phyloP scores from a whole-genome alignment of 306 rosid genomes.

The Macrotyloma uniflorum region DNA sequence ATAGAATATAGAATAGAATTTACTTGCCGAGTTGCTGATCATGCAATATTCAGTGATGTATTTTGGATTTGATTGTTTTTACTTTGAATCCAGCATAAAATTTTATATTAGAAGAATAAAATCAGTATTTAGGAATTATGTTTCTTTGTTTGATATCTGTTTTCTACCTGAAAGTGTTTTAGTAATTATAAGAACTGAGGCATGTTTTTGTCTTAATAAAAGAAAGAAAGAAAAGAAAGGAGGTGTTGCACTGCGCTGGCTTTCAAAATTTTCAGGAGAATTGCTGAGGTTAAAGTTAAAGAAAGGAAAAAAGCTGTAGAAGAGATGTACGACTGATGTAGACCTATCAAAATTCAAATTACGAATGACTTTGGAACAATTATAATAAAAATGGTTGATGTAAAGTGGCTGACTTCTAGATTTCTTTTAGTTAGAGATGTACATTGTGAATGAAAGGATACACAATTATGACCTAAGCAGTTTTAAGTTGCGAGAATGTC shows the following conservation, averaged over 20 bases:
- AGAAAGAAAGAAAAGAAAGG: not conserved
- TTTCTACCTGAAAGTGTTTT: not conserved
- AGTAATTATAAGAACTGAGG: not conserved
- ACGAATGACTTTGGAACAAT: not conserved
- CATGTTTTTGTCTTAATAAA: constrained; percentile 8
- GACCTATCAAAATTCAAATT: not conserved
- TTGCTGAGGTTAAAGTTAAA: constrained; percentile 84
- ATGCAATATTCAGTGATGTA: too few species aligned
- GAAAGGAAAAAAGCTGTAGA: constrained; percentile 81
- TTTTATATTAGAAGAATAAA: too few species aligned
- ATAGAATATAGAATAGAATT: too few species aligned
- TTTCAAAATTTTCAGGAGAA: constrained; percentile 65
- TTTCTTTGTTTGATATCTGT: not conserved
- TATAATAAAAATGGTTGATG: too few species aligned
- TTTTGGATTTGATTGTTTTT: too few species aligned
- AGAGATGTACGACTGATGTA: constrained; percentile 52
- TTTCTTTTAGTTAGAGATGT: not conserved
- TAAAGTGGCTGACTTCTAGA: too few species aligned
- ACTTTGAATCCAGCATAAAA: too few species aligned
- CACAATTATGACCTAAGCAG: too few species aligned
- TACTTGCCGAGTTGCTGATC: not conserved
- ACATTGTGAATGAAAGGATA: not conserved
- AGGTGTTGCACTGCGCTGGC: constrained; percentile 20
- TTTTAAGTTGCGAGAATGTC: not conserved
- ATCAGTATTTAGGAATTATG: not conserved